Evolutionary conservation across 2,329 filamentous ascomycete genomes (phyloP), one percentile per base, ranked within the genome.

Genomic region (Aureobasidium melanogenum): DNA sequence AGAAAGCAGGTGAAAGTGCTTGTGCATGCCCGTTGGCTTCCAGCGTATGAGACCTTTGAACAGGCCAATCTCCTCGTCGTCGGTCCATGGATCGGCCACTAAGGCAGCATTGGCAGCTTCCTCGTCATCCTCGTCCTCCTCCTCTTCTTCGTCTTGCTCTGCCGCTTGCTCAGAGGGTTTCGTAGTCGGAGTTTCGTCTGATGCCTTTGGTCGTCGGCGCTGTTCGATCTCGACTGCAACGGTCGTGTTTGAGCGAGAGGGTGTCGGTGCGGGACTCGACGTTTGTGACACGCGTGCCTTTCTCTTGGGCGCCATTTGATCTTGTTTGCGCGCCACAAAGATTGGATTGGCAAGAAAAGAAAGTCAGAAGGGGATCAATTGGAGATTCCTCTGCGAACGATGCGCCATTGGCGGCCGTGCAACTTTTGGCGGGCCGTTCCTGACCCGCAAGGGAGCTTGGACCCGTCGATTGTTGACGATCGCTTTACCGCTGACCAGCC

Each of bases 21-120:
- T 95, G 77, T 96, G 91, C 81, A 96, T 89, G 63, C 91, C 89
- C 43, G 93, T 93, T n/a, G 94, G 94, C 72, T 99, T 99, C 88
- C 89, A 96, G 71, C 87, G 84, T 66, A 97, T 92, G 66, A 97
- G 88, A 57, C 87, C 91, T 72, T 97, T 97, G 77, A 96, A 91
- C 0, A 99, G 81, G 43, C 91, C 92, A 1, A 90, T 91, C 66
- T 96, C 88, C 74, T 99, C 94, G 70, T 97, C 93, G 69, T 96
- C 92, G 4, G 91, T 97, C 94, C 94, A 99, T 28, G 87, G 84
- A 66, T 93, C 89, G 61, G 84, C 83, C 52, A 83, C 73, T 4
- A 80, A 70, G 64, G 71, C 28, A 3, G 54, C 54, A 17, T 46
- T 47, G 9, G 54, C 54, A 19, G 36, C 54, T 26, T 57, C 41